phyloP scores from a whole-genome alignment of 352 stramenopile species.

The Aphanomyces cochlioides region DNA sequence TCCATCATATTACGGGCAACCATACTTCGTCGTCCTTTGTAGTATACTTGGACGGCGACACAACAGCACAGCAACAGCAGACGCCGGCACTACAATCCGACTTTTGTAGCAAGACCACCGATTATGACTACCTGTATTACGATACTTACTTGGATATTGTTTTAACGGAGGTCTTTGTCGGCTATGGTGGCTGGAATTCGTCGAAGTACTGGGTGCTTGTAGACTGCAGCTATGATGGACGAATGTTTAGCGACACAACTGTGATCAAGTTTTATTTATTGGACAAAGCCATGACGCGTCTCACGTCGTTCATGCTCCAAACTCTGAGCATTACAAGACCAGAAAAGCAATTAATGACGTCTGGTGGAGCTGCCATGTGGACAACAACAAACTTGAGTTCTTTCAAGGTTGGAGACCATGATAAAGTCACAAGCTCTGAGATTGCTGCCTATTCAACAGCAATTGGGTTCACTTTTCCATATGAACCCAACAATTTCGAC shows the following conservation, averaged over 20 bases:
- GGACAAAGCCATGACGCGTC: background rate
- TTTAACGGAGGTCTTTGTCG: too few species aligned
- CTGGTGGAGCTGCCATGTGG: background rate
- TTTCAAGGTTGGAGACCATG: background rate
- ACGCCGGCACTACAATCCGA: background rate
- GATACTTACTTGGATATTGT: too few species aligned
- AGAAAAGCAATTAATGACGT: background rate
- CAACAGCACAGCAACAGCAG: background rate
- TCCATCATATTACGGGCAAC: background rate
- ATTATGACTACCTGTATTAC: too few species aligned
- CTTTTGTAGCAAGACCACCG: too few species aligned
- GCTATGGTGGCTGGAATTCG: background rate
- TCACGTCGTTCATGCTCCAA: background rate
- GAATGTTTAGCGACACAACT: background rate
- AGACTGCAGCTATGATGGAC: conserved; percentile 1
- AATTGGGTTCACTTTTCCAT: conserved; percentile 6
- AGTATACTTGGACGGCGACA: background rate
- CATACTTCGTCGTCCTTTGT: background rate
- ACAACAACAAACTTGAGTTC: background rate
- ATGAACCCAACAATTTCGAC: background rate
- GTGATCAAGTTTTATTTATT: conserved; percentile 1
- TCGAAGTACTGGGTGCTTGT: background rate
- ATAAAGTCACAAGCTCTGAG: background rate
- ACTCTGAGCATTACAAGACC: background rate
- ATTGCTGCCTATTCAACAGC: background rate